Evolutionary conservation across 306 rosid genomes (phyloP).

Genomic region (Luffa acutangula): DNA sequence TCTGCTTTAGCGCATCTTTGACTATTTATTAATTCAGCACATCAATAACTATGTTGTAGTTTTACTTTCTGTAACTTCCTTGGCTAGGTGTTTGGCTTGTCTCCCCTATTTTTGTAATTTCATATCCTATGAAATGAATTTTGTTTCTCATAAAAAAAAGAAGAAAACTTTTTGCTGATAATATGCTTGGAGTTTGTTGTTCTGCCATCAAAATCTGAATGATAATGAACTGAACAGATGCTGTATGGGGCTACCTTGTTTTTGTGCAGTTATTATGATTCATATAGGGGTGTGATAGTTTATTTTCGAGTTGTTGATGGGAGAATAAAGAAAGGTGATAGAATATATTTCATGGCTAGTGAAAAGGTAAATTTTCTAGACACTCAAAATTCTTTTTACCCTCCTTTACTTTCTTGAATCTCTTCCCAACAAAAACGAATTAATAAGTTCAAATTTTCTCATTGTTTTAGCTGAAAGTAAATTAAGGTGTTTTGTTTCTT

Average conservation of each 20-base stretch:
- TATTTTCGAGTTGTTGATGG: constrained; percentile 91
- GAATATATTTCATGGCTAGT: constrained; percentile 87
- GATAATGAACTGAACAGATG: neutral
- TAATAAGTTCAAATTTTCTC: neutral
- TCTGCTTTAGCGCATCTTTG: neutral
- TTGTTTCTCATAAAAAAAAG: neutral
- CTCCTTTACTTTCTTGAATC: neutral
- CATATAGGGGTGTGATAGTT: constrained; percentile 87
- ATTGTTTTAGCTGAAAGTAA: neutral
- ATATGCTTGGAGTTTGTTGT: neutral
- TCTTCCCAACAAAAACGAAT: neutral
- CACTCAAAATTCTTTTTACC: constrained; percentile 5
- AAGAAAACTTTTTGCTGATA: no score
- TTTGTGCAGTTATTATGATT: constrained; percentile 76
- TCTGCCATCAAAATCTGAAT: neutral
- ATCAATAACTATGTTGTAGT: neutral
- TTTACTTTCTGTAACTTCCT: neutral
- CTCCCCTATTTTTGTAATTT: neutral
- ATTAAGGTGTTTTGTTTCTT: neutral
- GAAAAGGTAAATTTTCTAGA: constrained; percentile 36
- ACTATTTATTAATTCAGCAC: neutral
- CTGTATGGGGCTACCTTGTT: constrained; percentile 8
- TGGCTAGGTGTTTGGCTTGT: neutral
- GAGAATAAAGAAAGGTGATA: constrained; percentile 79
- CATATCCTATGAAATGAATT: neutral